These are phyloP conservation scores for Gastrolobium bilobum DNA, from an alignment of 306 rosid genomes.

Conservation along the genomic window DNA sequence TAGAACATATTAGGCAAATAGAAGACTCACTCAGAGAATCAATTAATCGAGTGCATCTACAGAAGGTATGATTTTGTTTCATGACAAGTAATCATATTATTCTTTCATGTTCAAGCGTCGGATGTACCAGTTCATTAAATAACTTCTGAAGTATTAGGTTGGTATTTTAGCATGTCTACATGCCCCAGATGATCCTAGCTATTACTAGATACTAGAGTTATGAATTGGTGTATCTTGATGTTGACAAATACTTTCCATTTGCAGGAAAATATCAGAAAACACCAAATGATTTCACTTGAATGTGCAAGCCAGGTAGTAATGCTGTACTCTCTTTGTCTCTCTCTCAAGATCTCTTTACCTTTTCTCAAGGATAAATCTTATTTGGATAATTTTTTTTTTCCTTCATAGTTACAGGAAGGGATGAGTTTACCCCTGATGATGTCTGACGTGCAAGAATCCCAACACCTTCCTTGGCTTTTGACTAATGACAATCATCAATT, in stretches of 20 bases:
- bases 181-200: not conserved
- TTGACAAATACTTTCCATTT: constrained; percentile 35
- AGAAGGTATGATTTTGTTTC: constrained; percentile 55
- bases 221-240: not conserved
- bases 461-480: constrained; percentile 59
- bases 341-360: not conserved
- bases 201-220: not conserved
- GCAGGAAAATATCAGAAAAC: constrained; percentile 62
- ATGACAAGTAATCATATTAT: constrained; percentile 15
- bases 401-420: constrained; percentile 57
- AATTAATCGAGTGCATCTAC: constrained; percentile 48
- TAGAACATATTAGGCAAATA: constrained; percentile 61
- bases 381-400: constrained; percentile 9
- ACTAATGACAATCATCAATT: constrained; percentile 51
- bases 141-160: not conserved
- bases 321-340: not conserved
- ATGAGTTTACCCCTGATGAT: constrained; percentile 54
- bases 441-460: constrained; percentile 61
- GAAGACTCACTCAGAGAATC: constrained; percentile 63
- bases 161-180: not conserved
- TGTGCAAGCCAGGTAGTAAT: constrained; percentile 52
- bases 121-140: not conserved
- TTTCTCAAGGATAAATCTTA: constrained; percentile 5
- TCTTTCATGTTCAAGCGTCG: constrained; percentile 29
- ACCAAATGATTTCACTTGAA: constrained; percentile 54